Percentiles rank a stretch among this genome's conserved stretches.
Conservation (phyloP, 352 stramenopile species). For the Phytophthora lateralis region DNA sequence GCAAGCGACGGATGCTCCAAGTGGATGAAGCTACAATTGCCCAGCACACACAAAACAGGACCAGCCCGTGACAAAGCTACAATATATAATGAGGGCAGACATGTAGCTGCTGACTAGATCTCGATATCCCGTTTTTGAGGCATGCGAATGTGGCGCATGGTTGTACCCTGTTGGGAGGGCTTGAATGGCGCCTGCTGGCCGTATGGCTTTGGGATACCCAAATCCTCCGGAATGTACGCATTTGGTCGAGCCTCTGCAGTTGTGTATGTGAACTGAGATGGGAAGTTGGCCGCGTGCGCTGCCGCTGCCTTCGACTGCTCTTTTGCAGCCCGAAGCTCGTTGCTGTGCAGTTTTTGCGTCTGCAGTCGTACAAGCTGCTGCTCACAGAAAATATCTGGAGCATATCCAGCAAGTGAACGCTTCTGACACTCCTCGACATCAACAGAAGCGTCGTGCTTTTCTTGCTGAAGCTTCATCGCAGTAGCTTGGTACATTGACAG, state of each 20-base stretch:
- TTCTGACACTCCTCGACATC: slow-evolving; percentile 73
- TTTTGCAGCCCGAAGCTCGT: slow-evolving; percentile 52
- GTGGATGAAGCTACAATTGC: not conserved
- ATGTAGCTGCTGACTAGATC: slow-evolving; percentile 67
- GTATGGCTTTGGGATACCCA: slow-evolving; percentile 95
- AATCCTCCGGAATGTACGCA: slow-evolving; percentile 93
- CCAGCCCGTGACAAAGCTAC: slow-evolving; percentile 5
- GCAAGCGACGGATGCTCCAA: slow-evolving; percentile 24
- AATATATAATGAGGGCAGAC: slow-evolving; percentile 2
- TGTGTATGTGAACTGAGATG: slow-evolving; percentile 80
- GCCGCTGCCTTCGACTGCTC: slow-evolving; percentile 44
- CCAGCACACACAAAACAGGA: no score
- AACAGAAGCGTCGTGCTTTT: slow-evolving; percentile 80
- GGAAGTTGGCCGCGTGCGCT: slow-evolving; percentile 63
- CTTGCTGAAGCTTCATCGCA: slow-evolving; percentile 93
- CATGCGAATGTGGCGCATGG: slow-evolving; percentile 92
- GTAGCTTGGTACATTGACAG: slow-evolving; percentile 96
- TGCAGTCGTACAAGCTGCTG: slow-evolving; percentile 73
- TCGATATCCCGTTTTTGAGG: slow-evolving; percentile 92
- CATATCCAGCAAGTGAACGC: slow-evolving; percentile 61
- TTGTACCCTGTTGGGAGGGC: slow-evolving; percentile 81
- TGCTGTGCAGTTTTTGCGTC: slow-evolving; percentile 53
- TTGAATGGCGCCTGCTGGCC: slow-evolving; percentile 93
- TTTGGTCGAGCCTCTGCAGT: slow-evolving; percentile 93
- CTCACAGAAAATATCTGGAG: slow-evolving; percentile 81